Conservation (phyloP, 2,329 filamentous ascomycete species). For the Bipolaris zeicola region DNA sequence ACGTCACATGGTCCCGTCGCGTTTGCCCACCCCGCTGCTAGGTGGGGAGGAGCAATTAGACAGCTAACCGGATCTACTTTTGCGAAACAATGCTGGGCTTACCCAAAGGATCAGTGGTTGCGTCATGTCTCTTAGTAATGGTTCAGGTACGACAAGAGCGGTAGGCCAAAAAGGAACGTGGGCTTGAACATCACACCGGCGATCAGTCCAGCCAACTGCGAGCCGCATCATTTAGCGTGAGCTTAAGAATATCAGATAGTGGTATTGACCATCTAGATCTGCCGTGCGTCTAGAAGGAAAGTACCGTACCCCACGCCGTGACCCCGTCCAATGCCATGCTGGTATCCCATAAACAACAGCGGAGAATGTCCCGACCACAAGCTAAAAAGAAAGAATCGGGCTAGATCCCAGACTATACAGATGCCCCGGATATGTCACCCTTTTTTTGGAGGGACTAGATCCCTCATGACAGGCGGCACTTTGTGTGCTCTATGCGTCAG, state of each 20-base stretch:
- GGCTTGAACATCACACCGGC: not conserved
- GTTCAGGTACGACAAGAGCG: not conserved
- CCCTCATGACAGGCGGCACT: conserved; percentile 8
- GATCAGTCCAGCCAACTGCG: not conserved
- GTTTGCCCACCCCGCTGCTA: conserved; percentile 15
- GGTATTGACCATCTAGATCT: conserved; percentile 29
- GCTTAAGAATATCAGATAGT: conserved; percentile 16
- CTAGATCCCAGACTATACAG: conserved; percentile 24
- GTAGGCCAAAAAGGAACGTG: conserved; percentile 1
- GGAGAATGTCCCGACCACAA: conserved; percentile 21
- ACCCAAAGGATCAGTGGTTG: conserved; percentile 11
- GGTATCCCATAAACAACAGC: conserved; percentile 24
- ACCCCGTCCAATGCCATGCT: conserved; percentile 28
- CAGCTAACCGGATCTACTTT: conserved; percentile 8
- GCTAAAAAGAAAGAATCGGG: conserved; percentile 24
- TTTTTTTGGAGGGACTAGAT: conserved; percentile 17
- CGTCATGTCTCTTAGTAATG: conserved; percentile 12
- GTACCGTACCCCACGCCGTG: conserved; percentile 20
- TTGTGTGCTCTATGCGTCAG: conserved; percentile 31
- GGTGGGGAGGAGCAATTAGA: conserved; percentile 14
- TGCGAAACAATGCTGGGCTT: conserved; percentile 4
- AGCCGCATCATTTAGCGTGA: conserved; percentile 6
- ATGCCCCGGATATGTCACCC: conserved; percentile 26
- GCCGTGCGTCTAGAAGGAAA: conserved; percentile 24
- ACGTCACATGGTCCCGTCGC: conserved; percentile 21